Base-by-base conservation (phyloP, 768 basidiomycete species). In the Mycena indigotica region DNA sequence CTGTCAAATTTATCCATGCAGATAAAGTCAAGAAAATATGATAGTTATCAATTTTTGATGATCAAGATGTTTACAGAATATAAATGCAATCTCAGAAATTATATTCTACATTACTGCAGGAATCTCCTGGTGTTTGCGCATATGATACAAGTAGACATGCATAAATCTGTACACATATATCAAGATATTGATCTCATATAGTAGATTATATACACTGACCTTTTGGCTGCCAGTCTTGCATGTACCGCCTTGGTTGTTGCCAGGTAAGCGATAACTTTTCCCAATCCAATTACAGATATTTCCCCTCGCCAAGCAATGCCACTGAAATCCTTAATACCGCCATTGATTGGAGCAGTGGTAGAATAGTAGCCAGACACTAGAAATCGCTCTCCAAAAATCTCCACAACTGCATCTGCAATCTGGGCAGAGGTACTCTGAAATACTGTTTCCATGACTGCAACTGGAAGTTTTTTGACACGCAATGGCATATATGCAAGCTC, bases 81-180 rank as follows among this genome's bases (percentile, higher is more conserved):
- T n/a, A 35, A 8, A 35, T 35, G 32, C 8, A 35, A 8, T 17
- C 32, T 35, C 32, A 35, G 32, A 8, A 8, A n/a, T n/a, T 17
- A 35, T 35, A 35, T 35, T 17, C 25, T 48, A 48, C 46, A 48
- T 48, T 4, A 48, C 46, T 26, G 12, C 46, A 6, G 46, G 46
- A 28, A 48, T 48, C 5, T 28, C 25, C 23, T 48, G 15, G 24
- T 25, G 25, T 10, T 26, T 23, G 12, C 23, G 46, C 46, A 48
- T 48, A 48, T 48, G 46, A 26, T 48, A n/a, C 15, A 48, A n/a
- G 23, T 48, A 48, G 5, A 48, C 46, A 48, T 26, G 21, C 46
- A 48, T 48, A n/a, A 48, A 48, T 48, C 46, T 35, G n/a, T n/a
- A n/a, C n/a, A 35, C n/a, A n/a, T 48, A 48, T 24, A 48, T 13